Conservation (phyloP, 345 rosid genomes). For the Gossypium arboreum region DNA sequence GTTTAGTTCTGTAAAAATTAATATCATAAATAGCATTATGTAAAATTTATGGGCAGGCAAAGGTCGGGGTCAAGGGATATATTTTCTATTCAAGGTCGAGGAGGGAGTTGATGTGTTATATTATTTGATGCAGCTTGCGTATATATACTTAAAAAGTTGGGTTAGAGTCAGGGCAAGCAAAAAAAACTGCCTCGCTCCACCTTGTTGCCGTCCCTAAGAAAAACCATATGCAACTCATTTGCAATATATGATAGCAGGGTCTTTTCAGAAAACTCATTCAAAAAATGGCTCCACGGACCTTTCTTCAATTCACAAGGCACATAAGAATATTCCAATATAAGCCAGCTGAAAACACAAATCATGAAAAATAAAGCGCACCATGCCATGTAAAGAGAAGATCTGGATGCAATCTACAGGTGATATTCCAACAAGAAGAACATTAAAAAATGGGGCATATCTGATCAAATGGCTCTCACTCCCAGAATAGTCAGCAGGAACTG, state of each 20-base stretch:
- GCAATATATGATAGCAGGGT: neutral
- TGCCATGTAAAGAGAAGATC: slow-evolving; percentile 50
- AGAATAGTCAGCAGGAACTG: slow-evolving; percentile 59
- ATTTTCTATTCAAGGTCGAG: too few species aligned
- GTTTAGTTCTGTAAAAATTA: neutral
- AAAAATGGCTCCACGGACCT: neutral
- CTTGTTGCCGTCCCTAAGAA: neutral
- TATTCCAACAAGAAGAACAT: slow-evolving; percentile 86
- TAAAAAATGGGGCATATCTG: slow-evolving; percentile 62
- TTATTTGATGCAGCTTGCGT: neutral
- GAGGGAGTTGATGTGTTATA: neutral
- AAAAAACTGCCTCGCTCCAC: too few species aligned
- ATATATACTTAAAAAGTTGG: neutral
- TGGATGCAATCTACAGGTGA: slow-evolving; percentile 36
- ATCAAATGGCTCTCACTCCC: slow-evolving; percentile 80
- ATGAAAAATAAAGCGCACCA: slow-evolving; percentile 48
- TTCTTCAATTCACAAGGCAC: neutral
- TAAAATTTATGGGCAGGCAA: neutral
- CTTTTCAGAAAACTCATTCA: neutral
- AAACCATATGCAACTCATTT: neutral
- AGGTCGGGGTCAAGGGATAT: neutral
- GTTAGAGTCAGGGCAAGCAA: too few species aligned
- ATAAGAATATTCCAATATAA: slow-evolving; percentile 9
- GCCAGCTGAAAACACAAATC: slow-evolving; percentile 1
- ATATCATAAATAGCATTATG: neutral